phyloP scores from a whole-genome alignment of 2,329 filamentous ascomycete species.

The Penicillium nordicum region DNA sequence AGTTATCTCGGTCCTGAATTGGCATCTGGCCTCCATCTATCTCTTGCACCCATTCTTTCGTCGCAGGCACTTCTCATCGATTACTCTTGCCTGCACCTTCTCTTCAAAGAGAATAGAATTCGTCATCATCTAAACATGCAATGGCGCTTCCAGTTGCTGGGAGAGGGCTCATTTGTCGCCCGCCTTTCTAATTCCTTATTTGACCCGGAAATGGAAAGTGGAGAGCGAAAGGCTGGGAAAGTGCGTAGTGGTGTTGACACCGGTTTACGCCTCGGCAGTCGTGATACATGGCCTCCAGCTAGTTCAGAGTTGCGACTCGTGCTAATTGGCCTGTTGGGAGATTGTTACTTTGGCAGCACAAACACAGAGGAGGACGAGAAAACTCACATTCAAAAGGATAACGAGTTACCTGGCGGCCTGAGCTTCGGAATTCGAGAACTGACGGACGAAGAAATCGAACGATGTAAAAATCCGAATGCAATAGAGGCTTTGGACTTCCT shows the following conservation, averaged over 20 bases:
- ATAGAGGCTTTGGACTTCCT: slow-evolving; percentile 92
- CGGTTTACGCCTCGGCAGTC: slow-evolving; percentile 76
- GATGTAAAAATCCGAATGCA: slow-evolving; percentile 75
- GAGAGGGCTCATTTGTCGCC: slow-evolving; percentile 78
- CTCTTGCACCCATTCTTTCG: slow-evolving; percentile 69
- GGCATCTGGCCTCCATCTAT: slow-evolving; percentile 59
- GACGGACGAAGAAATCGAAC: slow-evolving; percentile 71
- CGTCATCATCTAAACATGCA: slow-evolving; percentile 71
- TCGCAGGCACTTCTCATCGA: slow-evolving; percentile 76
- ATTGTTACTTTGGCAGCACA: slow-evolving; percentile 58
- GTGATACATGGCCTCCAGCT: slow-evolving; percentile 86
- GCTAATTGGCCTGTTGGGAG: slow-evolving; percentile 77
- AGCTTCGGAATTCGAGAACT: slow-evolving; percentile 85
- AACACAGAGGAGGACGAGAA: slow-evolving; percentile 20
- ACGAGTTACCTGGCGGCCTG: slow-evolving; percentile 62
- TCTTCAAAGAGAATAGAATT: slow-evolving; percentile 72
- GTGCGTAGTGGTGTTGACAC: slow-evolving; percentile 68
- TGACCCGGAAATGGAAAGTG: slow-evolving; percentile 73
- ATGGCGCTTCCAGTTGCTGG: slow-evolving; percentile 75
- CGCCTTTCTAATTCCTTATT: slow-evolving; percentile 80
- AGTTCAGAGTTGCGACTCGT: slow-evolving; percentile 89
- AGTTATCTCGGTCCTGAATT: slow-evolving; percentile 40
- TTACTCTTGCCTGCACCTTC: slow-evolving; percentile 67
- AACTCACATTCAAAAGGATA: slow-evolving; percentile 23
- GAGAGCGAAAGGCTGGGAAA: slow-evolving; percentile 68